Evolutionary conservation across 306 rosid species (phyloP), one percentile per base, ranked within the genome.

Genomic region (Astragalus membranaceus): DNA sequence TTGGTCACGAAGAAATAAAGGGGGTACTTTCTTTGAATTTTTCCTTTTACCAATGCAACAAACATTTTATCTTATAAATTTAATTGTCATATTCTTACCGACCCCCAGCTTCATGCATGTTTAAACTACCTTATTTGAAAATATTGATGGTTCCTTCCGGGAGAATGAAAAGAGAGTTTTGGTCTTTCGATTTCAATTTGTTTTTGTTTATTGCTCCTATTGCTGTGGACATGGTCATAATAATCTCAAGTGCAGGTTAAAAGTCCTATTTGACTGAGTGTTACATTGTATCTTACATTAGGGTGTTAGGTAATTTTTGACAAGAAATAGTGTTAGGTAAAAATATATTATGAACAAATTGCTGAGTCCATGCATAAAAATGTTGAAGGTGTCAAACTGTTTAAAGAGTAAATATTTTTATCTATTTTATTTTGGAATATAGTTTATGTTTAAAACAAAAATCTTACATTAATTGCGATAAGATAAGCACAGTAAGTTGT

Each of bases 321-420:
- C 11, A 8, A 39, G 5, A 41, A 8, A 41, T 0, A 42, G 47
- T 42, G 47, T 42, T 42, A 10, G 47, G 47, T 42, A 42, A 8
- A 13, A 46, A 59, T 59, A 29, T 36, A 59, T 14, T 14, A 44
- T 9, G 47, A 49, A 26, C 26, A 49, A 10, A 72, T 48, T 41
- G 43, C 3, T 43, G 3, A 10, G 3, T 26, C 26, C 33, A 16
- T n/a, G 47, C 47, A 39, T 42, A 10, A 8, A 10, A 8, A 60
- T 10, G 53, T 42, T 63, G 64, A 64, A 74, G 48, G 65, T 42
- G 71, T 74, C 72, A 74, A 20, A 74, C 51, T 13, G 77, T 60
- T 48, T 60, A 72, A 48, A 67, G 13, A 41, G 60, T 59, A 48
- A 49, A 52, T n/a, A 2, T 33, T 20, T 0, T 20, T 20, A 20